These are phyloP conservation scores for Suhomyces prunicola DNA, from an alignment of 805 yeast species.

Conservation along the genomic window DNA sequence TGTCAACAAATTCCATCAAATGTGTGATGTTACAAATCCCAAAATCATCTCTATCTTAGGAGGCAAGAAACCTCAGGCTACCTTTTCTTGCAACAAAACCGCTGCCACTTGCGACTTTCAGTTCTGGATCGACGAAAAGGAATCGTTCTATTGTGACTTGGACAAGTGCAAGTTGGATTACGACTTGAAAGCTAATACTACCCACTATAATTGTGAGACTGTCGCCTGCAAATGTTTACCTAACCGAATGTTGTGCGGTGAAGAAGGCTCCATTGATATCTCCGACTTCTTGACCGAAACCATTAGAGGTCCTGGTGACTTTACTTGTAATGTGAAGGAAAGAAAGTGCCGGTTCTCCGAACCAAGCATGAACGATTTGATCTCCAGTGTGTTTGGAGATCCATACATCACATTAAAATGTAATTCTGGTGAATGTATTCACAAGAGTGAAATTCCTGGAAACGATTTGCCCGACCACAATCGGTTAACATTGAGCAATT, in stretches of 20 bases:
- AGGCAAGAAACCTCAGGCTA: conserved; percentile 86
- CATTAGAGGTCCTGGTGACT: conserved; percentile 90
- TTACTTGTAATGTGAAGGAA: conserved; percentile 66
- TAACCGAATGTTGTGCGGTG: conserved; percentile 90
- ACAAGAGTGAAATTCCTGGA: conserved; percentile 90
- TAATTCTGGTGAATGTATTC: conserved; percentile 86
- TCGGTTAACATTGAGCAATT: conserved; percentile 42
- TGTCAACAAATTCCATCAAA: conserved; percentile 77
- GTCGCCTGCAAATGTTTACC: conserved; percentile 90
- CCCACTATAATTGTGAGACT: conserved; percentile 73
- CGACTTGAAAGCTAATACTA: conserved; percentile 58
- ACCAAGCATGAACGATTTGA: conserved; percentile 93
- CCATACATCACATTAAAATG: conserved; percentile 80
- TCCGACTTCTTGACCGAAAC: conserved; percentile 89
- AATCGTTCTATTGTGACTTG: conserved; percentile 87
- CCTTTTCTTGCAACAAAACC: conserved; percentile 79
- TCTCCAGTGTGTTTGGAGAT: conserved; percentile 92
- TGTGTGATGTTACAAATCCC: conserved; percentile 90
- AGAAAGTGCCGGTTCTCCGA: conserved; percentile 79
- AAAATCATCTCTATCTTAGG: conserved; percentile 78
- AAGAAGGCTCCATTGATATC: conserved; percentile 89
- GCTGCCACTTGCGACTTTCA: conserved; percentile 77
- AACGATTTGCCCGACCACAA: conserved; percentile 63
- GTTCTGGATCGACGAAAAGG: conserved; percentile 90
- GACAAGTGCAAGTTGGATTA: conserved; percentile 66